Base-by-base conservation (phyloP, 805 yeast species). In the Candida yuanshanica region DNA sequence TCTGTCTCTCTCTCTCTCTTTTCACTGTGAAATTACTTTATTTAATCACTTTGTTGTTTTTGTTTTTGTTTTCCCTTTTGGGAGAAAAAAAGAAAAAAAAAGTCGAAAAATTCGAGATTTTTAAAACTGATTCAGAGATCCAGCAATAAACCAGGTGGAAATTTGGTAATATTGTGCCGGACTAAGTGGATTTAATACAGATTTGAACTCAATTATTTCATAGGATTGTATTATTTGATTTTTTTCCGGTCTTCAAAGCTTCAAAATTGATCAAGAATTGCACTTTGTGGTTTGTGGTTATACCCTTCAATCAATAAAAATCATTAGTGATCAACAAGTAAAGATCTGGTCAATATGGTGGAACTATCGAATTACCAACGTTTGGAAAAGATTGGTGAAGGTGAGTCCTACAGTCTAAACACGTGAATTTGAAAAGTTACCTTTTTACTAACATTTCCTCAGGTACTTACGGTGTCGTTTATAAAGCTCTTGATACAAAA, bases 401-500 rank as follows among this genome's bases (percentile, higher is more conserved):
- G 95, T 73, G 64, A 39, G 75, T 62, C 8, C 16, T 8, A 7
- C 16, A 9, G 10, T 20, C 7, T 5, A 4, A 20, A 20, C 21
- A 20, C 35, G 9, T 16, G 13, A 10, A 16, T n/a, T 10, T 7
- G 5, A 14, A 24, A 13, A 12, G 10, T 5, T 7, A 10, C 12
- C 10, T 13, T 6, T 12, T 12, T 33, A 32, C 26, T 11, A 24
- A 29, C 23, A n/a, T 21, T 12, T 5, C 16, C 14, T 13, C 7
- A 46, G 88, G 95, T 47, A 91, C 99, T 2, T 91, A 93, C 61
- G 99, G 99, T 39, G 97, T 95, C 24, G 99, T 93, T 10, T 93
- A 93, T 67, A 93, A 91, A 62, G 99, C 99, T 2, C 70, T 89
- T 38, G 97, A 91, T 59, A 79, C 81, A 36, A 81, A 79, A 50